Conservation (phyloP, 192 early-diverging fungal genomes). For the Entomortierella lignicola region DNA sequence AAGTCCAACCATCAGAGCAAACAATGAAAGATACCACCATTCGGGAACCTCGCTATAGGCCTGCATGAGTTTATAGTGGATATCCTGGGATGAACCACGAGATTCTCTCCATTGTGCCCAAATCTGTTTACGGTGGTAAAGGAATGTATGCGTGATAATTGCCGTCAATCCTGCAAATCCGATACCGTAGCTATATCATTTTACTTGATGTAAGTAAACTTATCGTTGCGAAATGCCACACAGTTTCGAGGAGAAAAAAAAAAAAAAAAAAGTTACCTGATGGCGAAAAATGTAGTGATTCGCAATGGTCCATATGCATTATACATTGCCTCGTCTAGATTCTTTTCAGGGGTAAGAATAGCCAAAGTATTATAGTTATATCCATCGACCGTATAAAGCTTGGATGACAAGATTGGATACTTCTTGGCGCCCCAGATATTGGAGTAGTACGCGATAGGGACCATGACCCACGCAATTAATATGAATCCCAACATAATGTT, state of each 20-base stretch:
- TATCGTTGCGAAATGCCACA: not conserved
- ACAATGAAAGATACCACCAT: slow-evolving; percentile 64
- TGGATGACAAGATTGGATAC: slow-evolving; percentile 50
- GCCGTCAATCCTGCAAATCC: slow-evolving; percentile 69
- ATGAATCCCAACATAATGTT: slow-evolving; percentile 74
- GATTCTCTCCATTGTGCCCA: slow-evolving; percentile 54
- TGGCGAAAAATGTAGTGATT: slow-evolving; percentile 60
- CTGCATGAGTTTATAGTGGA: slow-evolving; percentile 59
- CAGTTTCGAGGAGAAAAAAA: not conserved
- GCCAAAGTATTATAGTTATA: slow-evolving; percentile 50
- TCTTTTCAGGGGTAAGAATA: slow-evolving; percentile 52
- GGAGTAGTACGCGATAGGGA: slow-evolving; percentile 72
- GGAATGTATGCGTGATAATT: slow-evolving; percentile 66
- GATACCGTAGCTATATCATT: slow-evolving; percentile 56
- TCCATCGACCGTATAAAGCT: slow-evolving; percentile 54
- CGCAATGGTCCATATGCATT: slow-evolving; percentile 58
- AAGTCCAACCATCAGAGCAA: slow-evolving; percentile 47
- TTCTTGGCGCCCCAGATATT: slow-evolving; percentile 69
- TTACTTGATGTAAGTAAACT: not conserved
- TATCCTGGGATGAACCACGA: slow-evolving; percentile 48
- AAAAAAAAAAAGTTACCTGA: slow-evolving; percentile 31
- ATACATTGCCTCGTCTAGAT: slow-evolving; percentile 55
- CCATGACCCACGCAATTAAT: slow-evolving; percentile 76
- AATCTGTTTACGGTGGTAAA: slow-evolving; percentile 74
- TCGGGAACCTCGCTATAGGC: slow-evolving; percentile 67